Evolutionary conservation across 495 filamentous ascomycete genomes (phyloP).

Genomic region (Penicillium lividum): DNA sequence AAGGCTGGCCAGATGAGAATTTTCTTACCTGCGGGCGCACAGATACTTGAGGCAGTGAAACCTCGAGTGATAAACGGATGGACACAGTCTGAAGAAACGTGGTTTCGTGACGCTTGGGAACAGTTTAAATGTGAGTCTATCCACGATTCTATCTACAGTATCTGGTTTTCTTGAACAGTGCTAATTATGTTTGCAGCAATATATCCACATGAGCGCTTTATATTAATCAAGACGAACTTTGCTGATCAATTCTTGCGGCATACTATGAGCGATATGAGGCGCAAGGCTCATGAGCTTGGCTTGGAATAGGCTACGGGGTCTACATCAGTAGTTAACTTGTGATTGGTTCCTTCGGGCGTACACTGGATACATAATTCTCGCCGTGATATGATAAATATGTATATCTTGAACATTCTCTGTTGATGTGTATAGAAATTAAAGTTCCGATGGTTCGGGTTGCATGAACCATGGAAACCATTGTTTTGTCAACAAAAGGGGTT

Average conservation of each 20-base stretch:
- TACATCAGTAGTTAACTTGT: neutral
- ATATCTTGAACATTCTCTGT: too few species aligned
- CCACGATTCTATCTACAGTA: neutral
- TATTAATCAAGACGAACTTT: constrained; percentile 5
- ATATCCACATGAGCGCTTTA: neutral
- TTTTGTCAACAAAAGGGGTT: constrained; percentile 21
- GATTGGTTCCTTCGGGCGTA: too few species aligned
- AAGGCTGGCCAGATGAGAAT: neutral
- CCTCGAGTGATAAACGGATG: neutral
- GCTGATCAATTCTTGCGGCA: neutral
- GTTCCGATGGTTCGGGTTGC: constrained; percentile 3
- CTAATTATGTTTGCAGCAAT: neutral
- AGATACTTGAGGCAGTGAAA: neutral
- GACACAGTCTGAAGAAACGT: neutral
- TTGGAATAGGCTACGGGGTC: neutral
- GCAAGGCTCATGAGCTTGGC: constrained; percentile 3
- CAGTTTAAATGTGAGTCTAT: neutral
- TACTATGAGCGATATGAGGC: neutral
- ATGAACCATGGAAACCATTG: constrained; percentile 24
- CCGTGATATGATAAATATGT: too few species aligned
- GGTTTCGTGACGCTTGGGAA: neutral
- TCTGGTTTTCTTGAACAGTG: neutral
- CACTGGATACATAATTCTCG: too few species aligned
- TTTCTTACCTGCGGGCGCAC: neutral
- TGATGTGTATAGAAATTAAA: too few species aligned